phyloP scores from a whole-genome alignment of 805 yeast genomes.

The Candida vartiovaarae region DNA sequence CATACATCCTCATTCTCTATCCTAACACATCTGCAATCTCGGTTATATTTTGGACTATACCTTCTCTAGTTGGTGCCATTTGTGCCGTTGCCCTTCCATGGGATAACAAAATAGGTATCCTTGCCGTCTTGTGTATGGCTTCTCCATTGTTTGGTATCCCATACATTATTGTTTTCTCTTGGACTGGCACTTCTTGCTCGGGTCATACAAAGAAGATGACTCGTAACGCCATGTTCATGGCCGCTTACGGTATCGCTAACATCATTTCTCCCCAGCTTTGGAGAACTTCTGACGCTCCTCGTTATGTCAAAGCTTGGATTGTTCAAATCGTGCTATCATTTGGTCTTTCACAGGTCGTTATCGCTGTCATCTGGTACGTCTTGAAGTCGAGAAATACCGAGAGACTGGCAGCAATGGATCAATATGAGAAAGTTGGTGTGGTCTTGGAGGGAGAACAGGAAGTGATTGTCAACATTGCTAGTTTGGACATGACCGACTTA shows the following conservation, averaged over 20 bases:
- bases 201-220: conserved; percentile 46
- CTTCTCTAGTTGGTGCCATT: conserved; percentile 39
- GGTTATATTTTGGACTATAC: conserved; percentile 32
- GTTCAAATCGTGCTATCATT: conserved; percentile 51
- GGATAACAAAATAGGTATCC: conserved; percentile 36
- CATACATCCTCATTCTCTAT: conserved; percentile 26
- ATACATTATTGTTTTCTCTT: conserved; percentile 31
- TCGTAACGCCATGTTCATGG: conserved; percentile 38
- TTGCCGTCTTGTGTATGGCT: conserved; percentile 44
- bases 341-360: conserved; percentile 36
- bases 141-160: conserved; percentile 38
- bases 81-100: conserved; percentile 39
- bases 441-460: conserved; percentile 26
- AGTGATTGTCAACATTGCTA: conserved; percentile 33
- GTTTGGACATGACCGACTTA: conserved; percentile 43
- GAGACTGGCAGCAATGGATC: conserved; percentile 24
- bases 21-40: conserved; percentile 34
- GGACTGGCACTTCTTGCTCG: conserved; percentile 30
- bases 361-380: conserved; percentile 37
- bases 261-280: conserved; percentile 52
- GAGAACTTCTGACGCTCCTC: conserved; percentile 40
- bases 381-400: conserved; percentile 37
- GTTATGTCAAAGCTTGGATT: conserved; percentile 42
- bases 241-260: conserved; percentile 42
- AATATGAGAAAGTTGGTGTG: conserved; percentile 22